phyloP scores from a whole-genome alignment of 495 filamentous ascomycete genomes.

The Talaromyces nanjingensis region DNA sequence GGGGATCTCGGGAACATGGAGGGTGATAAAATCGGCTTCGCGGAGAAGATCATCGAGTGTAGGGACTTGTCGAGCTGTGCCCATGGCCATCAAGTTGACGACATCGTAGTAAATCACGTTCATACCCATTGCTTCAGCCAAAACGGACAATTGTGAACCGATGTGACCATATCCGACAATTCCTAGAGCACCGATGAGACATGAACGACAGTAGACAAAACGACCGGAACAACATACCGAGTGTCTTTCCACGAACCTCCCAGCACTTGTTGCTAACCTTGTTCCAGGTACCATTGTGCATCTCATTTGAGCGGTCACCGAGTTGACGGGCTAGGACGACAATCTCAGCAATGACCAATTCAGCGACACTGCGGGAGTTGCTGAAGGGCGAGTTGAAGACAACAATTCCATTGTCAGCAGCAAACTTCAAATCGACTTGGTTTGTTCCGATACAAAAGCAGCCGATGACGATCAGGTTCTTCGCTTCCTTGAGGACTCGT shows the following conservation, averaged over 20 bases:
- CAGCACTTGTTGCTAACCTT: conserved; percentile 95
- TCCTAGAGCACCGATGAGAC: conserved; percentile 31
- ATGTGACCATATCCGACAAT: conserved; percentile 99
- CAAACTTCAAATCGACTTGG: conserved; percentile 91
- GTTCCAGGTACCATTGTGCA: conserved; percentile 95
- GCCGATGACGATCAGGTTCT: conserved; percentile 90
- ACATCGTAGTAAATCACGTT: conserved; percentile 93
- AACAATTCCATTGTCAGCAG: conserved; percentile 84
- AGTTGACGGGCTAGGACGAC: conserved; percentile 87
- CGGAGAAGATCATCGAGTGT: conserved; percentile 69
- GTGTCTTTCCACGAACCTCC: conserved; percentile 96
- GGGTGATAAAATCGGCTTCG: conserved; percentile 81
- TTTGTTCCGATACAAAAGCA: conserved; percentile 99
- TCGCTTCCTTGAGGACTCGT: conserved; percentile 78
- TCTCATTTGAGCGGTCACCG: conserved; percentile 86
- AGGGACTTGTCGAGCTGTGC: conserved; percentile 75
- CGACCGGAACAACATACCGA: conserved; percentile 47
- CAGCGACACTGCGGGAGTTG: conserved; percentile 94
- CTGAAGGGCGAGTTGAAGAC: conserved; percentile 99
- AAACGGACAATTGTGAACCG: conserved; percentile 89
- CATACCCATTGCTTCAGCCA: conserved; percentile 98
- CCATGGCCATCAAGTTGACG: conserved; percentile 85
- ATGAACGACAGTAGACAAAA: neutral
- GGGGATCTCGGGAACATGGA: conserved; percentile 87
- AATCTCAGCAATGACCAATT: conserved; percentile 91